Conservation (phyloP, 2,329 filamentous ascomycete genomes). For the Cladophialophora bantiana region DNA sequence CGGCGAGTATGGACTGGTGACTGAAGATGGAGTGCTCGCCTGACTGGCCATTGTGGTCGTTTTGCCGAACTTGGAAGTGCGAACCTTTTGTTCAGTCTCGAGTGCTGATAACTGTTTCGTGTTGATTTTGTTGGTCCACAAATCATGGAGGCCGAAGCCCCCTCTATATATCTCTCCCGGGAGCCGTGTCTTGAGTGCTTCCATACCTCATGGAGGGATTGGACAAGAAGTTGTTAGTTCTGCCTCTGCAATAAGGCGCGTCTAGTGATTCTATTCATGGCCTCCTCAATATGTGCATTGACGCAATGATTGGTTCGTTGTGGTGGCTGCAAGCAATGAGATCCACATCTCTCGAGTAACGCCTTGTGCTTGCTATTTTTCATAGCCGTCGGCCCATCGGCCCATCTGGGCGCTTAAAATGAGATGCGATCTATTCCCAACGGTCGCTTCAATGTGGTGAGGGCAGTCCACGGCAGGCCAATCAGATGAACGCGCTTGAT, state of each 20-base stretch:
- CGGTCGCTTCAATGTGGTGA: not conserved
- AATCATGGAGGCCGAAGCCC: not conserved
- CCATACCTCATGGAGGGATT: not conserved
- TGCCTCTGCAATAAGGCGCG: not conserved
- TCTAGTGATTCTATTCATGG: conserved; percentile 21
- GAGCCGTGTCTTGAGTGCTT: not conserved
- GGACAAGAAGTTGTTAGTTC: not conserved
- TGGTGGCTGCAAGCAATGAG: conserved; percentile 1
- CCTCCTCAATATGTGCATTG: not conserved
- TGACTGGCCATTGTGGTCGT: conserved; percentile 20
- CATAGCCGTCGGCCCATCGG: not conserved
- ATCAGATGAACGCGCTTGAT: conserved; percentile 6
- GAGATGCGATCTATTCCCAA: not conserved
- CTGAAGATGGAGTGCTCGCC: conserved; percentile 16
- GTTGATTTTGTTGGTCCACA: conserved; percentile 1
- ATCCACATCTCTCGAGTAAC: conserved; percentile 6
- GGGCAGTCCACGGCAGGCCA: not conserved
- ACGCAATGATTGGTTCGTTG: not conserved
- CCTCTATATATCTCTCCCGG: conserved; percentile 12
- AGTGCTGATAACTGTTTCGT: not conserved
- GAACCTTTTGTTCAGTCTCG: not conserved
- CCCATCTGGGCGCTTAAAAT: conserved; percentile 10
- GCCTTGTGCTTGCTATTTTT: not conserved
- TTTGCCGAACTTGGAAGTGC: not conserved
- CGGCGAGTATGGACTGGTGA: conserved; percentile 10